A percentile compares a stretch with the other conserved stretches of the same genome.
phyloP scores from a whole-genome alignment of 2,329 filamentous ascomycete species.

The Herpotrichia juniperi region DNA sequence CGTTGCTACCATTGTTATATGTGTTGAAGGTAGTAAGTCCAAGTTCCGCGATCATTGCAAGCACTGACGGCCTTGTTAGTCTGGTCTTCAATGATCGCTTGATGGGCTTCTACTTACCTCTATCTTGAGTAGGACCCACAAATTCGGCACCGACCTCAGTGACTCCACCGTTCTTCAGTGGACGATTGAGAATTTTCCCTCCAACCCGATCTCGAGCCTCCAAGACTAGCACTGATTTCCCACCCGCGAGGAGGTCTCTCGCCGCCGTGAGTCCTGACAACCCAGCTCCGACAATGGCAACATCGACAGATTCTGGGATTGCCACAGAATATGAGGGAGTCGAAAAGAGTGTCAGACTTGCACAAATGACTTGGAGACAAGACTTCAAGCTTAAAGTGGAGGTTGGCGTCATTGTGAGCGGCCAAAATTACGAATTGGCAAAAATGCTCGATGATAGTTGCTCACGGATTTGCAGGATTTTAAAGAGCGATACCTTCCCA shows the following conservation, averaged over 20 bases:
- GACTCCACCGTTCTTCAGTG: conserved; percentile 23
- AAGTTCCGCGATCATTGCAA: conserved; percentile 19
- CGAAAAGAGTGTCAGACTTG: background rate
- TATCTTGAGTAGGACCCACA: conserved; percentile 29
- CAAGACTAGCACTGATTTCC: conserved; percentile 52
- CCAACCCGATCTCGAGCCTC: conserved; percentile 59
- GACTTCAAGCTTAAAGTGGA: background rate
- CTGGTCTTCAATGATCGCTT: background rate
- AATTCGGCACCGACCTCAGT: conserved; percentile 31
- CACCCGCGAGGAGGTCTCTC: conserved; percentile 44
- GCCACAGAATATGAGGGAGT: background rate
- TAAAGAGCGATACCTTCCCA: too few species aligned
- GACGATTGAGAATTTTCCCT: conserved; percentile 54
- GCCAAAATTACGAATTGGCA: background rate
- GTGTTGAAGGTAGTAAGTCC: conserved; percentile 23
- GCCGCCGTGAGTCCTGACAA: conserved; percentile 19
- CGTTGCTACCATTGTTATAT: conserved; percentile 17
- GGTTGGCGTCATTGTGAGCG: background rate
- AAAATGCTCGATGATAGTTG: too few species aligned
- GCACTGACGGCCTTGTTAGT: conserved; percentile 6
- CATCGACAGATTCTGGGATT: conserved; percentile 8
- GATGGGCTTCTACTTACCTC: background rate
- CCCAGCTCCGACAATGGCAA: conserved; percentile 22
- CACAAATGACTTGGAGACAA: background rate
- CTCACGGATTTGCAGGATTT: too few species aligned